Evolutionary conservation across 768 basidiomycete genomes (phyloP).

Genomic region (Floccularia luteovirens): DNA sequence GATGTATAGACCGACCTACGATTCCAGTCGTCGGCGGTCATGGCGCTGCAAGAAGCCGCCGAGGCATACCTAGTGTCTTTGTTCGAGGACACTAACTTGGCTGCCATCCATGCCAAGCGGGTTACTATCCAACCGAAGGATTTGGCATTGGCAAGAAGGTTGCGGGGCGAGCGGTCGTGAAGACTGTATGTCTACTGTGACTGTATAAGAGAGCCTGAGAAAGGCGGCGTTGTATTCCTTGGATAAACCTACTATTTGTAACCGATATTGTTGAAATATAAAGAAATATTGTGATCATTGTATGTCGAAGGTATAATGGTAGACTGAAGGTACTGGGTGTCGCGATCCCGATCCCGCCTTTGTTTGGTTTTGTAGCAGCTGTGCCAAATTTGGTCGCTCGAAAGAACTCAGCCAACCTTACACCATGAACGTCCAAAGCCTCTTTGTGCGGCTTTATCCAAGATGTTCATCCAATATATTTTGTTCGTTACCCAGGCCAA

Average conservation of each 20-base stretch:
- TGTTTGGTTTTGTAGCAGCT: too few species aligned
- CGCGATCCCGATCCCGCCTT: too few species aligned
- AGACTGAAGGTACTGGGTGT: too few species aligned
- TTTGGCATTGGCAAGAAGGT: slow-evolving; percentile 38
- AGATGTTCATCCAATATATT: slow-evolving; percentile 1
- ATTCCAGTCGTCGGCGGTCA: slow-evolving; percentile 67
- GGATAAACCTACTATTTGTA: too few species aligned
- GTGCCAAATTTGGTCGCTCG: too few species aligned
- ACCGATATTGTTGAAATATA: too few species aligned
- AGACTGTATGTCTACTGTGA: background rate
- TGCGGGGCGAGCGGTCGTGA: slow-evolving; percentile 27
- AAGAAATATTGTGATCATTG: too few species aligned
- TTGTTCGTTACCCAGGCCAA: slow-evolving; percentile 2
- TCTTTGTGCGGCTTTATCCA: slow-evolving; percentile 7
- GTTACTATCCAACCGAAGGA: slow-evolving; percentile 60
- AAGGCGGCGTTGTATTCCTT: too few species aligned
- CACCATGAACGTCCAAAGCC: slow-evolving; percentile 12
- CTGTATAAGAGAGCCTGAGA: background rate
- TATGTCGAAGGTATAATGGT: too few species aligned
- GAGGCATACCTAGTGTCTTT: slow-evolving; percentile 70
- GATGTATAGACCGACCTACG: slow-evolving; percentile 55
- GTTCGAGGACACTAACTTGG: slow-evolving; percentile 63
- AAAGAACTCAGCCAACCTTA: too few species aligned
- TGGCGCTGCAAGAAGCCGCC: slow-evolving; percentile 61
- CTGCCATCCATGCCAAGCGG: slow-evolving; percentile 53